These are phyloP conservation scores for Hansfordia pulvinata DNA, from an alignment of 2,329 filamentous ascomycete species.

Conservation along the genomic window DNA sequence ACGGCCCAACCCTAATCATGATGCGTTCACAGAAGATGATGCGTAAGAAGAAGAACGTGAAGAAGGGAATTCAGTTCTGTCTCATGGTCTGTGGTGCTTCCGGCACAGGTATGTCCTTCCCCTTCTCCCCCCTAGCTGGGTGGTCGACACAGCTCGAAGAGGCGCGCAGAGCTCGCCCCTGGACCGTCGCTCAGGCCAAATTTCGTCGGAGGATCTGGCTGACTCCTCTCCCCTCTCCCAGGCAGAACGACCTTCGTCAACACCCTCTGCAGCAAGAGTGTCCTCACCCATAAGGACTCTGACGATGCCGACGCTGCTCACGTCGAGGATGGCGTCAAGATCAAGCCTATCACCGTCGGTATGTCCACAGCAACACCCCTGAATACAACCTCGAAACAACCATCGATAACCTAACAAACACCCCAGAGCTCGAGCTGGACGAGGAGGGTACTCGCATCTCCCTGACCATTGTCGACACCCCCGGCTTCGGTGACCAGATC, in stretches of 20 bases:
- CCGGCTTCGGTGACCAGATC: constrained; percentile 96
- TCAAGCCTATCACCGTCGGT: constrained; percentile 98
- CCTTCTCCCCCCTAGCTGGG: too few relatives aligned
- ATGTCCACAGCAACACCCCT: constrained; percentile 21
- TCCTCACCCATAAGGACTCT: constrained; percentile 81
- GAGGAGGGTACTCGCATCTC: constrained; percentile 98
- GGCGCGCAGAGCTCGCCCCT: too few relatives aligned
- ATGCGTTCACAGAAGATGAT: constrained; percentile 65
- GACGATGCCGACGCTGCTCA: constrained; percentile 84
- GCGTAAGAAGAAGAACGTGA: constrained; percentile 99
- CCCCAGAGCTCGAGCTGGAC: constrained; percentile 77
- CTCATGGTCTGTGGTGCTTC: constrained; percentile 99
- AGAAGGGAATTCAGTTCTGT: constrained; percentile 99
- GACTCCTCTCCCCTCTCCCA: constrained; percentile 25
- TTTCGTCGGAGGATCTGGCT: constrained; percentile 1
- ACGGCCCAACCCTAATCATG: too few relatives aligned
- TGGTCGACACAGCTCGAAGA: too few relatives aligned
- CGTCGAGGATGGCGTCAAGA: constrained; percentile 92
- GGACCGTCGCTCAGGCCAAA: too few relatives aligned
- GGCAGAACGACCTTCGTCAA: constrained; percentile 98
- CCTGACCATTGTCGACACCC: constrained; percentile 95
- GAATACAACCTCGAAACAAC: constrained; percentile 4
- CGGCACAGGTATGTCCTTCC: constrained; percentile 65
- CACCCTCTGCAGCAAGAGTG: constrained; percentile 91
- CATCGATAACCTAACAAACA: constrained; percentile 14